Percentiles rank a stretch among this genome's conserved stretches.
Conservation (phyloP, 495 filamentous ascomycete species). For the Penicillium maclennaniae region DNA sequence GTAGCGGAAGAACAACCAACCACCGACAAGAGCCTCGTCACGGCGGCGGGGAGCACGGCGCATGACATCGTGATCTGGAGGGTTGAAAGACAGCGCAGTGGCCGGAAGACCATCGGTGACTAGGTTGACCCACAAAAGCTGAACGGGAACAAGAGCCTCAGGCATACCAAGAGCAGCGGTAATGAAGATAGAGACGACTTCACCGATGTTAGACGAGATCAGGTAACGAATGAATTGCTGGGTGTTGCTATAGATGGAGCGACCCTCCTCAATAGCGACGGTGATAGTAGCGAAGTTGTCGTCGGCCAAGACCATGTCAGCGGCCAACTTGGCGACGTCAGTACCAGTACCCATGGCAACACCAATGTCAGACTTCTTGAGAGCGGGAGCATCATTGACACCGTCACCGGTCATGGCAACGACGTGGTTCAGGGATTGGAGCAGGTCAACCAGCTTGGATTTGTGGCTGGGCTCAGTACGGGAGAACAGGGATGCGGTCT, state of each 20-base stretch:
- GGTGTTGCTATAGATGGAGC: constrained; percentile 99
- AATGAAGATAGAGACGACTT: constrained; percentile 98
- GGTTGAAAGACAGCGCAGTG: constrained; percentile 96
- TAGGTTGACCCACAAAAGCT: constrained; percentile 98
- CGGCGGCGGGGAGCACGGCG: constrained; percentile 81
- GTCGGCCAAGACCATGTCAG: constrained; percentile 98
- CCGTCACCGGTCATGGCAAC: constrained; percentile 99
- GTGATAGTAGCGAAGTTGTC: constrained; percentile 99
- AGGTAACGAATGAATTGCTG: constrained; percentile 99
- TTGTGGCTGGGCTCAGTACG: constrained; percentile 95
- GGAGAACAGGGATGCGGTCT: constrained; percentile 89
- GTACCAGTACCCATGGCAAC: constrained; percentile 99
- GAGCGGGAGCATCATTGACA: constrained; percentile 96
- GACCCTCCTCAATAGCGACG: constrained; percentile 91
- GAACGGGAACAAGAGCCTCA: constrained; percentile 94
- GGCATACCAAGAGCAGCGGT: constrained; percentile 97
- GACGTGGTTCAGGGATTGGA: constrained; percentile 89
- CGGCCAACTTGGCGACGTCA: constrained; percentile 92
- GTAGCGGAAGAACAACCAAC: constrained; percentile 98
- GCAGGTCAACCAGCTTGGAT: constrained; percentile 90
- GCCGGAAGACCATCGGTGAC: constrained; percentile 97
- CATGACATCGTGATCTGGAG: constrained; percentile 97
- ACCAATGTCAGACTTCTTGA: constrained; percentile 98
- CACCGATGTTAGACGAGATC: constrained; percentile 98
- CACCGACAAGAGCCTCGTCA: constrained; percentile 84